These are phyloP conservation scores for Lichtheimia hyalospora DNA, from an alignment of 371 early-diverging fungal genomes.

Conservation along the genomic window DNA sequence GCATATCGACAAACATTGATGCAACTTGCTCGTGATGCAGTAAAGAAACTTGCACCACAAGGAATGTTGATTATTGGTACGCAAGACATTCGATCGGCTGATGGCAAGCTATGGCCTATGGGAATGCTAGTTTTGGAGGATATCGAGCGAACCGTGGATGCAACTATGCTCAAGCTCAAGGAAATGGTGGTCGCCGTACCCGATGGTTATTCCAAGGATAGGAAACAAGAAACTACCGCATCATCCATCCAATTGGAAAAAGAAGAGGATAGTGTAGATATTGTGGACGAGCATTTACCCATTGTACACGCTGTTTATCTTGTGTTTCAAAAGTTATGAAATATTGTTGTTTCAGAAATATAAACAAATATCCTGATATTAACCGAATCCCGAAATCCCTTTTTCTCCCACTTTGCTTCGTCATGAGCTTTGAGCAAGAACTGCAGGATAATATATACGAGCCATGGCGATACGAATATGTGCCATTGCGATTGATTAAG, in stretches of 20 bases:
- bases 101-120: slow-evolving; percentile 71
- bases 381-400: too few species aligned
- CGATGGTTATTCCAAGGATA: slow-evolving; percentile 75
- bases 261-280: slow-evolving; percentile 32
- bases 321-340: slow-evolving; percentile 33
- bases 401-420: background rate
- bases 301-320: slow-evolving; percentile 54
- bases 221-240: slow-evolving; percentile 29
- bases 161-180: slow-evolving; percentile 62
- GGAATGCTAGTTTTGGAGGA: slow-evolving; percentile 79
- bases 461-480: slow-evolving; percentile 45
- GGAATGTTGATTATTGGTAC: slow-evolving; percentile 75
- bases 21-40: slow-evolving; percentile 58
- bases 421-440: slow-evolving; percentile 1
- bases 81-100: slow-evolving; percentile 66
- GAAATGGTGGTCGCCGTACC: slow-evolving; percentile 85
- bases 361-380: too few species aligned
- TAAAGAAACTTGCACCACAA: slow-evolving; percentile 48
- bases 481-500: slow-evolving; percentile 36
- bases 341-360: too few species aligned
- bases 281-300: slow-evolving; percentile 35
- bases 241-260: slow-evolving; percentile 9
- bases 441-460: slow-evolving; percentile 24
- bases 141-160: slow-evolving; percentile 58
- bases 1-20: slow-evolving; percentile 64